Conservation (phyloP, 805 yeast species). For the Candida namnaoensis region DNA sequence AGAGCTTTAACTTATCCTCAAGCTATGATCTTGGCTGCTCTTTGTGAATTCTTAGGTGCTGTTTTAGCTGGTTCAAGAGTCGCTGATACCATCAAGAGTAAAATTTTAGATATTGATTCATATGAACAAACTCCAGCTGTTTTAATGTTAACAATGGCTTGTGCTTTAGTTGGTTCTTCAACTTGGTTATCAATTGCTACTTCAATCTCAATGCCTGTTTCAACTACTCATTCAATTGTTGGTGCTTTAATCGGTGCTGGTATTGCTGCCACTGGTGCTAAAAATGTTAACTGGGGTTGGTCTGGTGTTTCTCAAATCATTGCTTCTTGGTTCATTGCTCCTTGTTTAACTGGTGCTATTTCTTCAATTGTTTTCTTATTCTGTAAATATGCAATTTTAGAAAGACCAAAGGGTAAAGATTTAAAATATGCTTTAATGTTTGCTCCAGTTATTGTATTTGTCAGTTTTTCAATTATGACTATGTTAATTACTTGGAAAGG, state of each 20-base stretch:
- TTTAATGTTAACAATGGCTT: conserved; percentile 67
- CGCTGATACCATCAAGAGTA: conserved; percentile 60
- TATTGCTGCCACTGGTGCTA: conserved; percentile 61
- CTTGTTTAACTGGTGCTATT: conserved; percentile 56
- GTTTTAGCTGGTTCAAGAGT: conserved; percentile 68
- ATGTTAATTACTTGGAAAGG: conserved; percentile 80
- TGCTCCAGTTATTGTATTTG: conserved; percentile 54
- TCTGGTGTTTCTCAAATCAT: conserved; percentile 59
- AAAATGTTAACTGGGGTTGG: conserved; percentile 69
- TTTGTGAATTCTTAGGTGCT: conserved; percentile 72
- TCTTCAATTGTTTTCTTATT: conserved; percentile 50
- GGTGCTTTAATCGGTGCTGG: conserved; percentile 73
- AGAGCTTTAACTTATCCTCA: conserved; percentile 64
- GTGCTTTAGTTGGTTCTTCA: conserved; percentile 70
- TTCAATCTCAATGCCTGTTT: conserved; percentile 63
- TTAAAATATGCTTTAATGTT: conserved; percentile 46
- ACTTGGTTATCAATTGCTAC: conserved; percentile 65
- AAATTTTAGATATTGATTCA: conserved; percentile 44
- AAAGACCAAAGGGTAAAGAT: conserved; percentile 35
- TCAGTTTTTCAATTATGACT: conserved; percentile 53
- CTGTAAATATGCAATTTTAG: conserved; percentile 54
- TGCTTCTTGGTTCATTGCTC: conserved; percentile 80
- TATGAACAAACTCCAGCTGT: conserved; percentile 54
- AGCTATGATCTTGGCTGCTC: conserved; percentile 63
- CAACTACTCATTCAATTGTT: conserved; percentile 73